Conservation (phyloP, 2,329 filamentous ascomycete genomes). For the Clarireedia paspali region DNA sequence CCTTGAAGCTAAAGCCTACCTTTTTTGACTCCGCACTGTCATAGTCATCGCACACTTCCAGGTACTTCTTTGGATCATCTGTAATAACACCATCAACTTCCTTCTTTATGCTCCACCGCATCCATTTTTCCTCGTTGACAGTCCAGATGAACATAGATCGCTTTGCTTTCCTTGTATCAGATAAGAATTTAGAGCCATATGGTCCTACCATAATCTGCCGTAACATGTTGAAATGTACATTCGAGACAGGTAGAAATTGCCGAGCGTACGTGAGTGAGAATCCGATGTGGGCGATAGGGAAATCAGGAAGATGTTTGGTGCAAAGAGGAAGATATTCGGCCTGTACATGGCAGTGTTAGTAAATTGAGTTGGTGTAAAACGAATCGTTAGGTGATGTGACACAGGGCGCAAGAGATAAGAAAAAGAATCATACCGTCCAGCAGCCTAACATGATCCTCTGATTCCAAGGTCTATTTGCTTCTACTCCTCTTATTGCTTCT, state of each 20-base stretch:
- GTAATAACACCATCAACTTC: constrained; percentile 75
- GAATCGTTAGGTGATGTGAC: not conserved
- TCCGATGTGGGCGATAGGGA: constrained; percentile 60
- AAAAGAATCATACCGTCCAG: constrained; percentile 56
- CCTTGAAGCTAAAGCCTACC: constrained; percentile 10
- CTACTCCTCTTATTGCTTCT: constrained; percentile 49
- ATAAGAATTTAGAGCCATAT: constrained; percentile 58
- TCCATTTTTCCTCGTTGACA: constrained; percentile 68
- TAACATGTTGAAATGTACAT: constrained; percentile 72
- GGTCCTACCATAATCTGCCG: constrained; percentile 61
- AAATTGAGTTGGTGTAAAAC: not conserved
- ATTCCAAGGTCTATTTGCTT: constrained; percentile 53
- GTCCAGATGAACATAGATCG: constrained; percentile 75
- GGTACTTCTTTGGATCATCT: constrained; percentile 66
- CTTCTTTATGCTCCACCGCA: constrained; percentile 70
- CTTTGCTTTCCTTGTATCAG: constrained; percentile 45
- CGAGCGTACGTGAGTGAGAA: constrained; percentile 52
- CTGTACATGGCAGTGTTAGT: constrained; percentile 29
- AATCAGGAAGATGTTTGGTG: constrained; percentile 52
- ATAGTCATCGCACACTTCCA: constrained; percentile 46
- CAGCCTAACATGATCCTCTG: constrained; percentile 70
- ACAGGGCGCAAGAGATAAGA: not conserved
- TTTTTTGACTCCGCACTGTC: constrained; percentile 16
- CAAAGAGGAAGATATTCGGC: constrained; percentile 61
- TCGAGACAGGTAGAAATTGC: constrained; percentile 59